A percentile compares a stretch with the other conserved stretches of the same genome.
These are phyloP conservation scores for Dendrocalamus latiflorus DNA, from an alignment of 202 grass and related monocot species.

Conservation along the genomic window DNA sequence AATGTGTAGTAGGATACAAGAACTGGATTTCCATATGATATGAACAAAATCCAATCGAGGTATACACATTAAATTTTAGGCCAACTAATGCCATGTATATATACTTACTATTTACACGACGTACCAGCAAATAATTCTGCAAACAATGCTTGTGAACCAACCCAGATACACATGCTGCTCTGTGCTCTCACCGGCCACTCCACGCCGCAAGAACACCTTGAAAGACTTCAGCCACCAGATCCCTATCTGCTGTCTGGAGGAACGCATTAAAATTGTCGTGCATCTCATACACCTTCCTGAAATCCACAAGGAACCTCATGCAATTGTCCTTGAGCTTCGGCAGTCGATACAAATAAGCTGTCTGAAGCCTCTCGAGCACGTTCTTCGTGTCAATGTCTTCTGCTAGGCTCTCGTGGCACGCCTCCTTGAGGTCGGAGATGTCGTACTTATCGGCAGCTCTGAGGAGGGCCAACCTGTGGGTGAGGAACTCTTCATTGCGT, in stretches of 20 bases:
- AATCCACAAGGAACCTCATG: conserved; percentile 75
- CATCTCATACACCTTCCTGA: conserved; percentile 92
- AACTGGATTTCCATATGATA: conserved; percentile 33
- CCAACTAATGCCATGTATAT: conserved; percentile 6
- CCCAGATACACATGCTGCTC: background rate
- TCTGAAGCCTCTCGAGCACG: conserved; percentile 75
- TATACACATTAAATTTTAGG: conserved; percentile 15
- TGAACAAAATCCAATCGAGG: conserved; percentile 35
- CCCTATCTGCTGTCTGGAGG: conserved; percentile 63
- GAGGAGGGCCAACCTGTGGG: conserved; percentile 70
- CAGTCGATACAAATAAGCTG: conserved; percentile 47
- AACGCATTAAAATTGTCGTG: conserved; percentile 62
- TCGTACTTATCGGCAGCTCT: conserved; percentile 89
- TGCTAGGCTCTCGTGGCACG: conserved; percentile 69
- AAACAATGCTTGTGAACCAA: conserved; percentile 15
- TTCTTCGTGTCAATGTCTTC: conserved; percentile 74
- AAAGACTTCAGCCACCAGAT: conserved; percentile 81
- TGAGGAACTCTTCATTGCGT: conserved; percentile 57
- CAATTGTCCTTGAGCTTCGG: conserved; percentile 66
- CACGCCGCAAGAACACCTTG: conserved; percentile 70
- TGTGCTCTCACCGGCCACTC: conserved; percentile 61
- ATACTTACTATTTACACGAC: conserved; percentile 38
- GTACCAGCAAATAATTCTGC: conserved; percentile 17
- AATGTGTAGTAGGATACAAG: background rate
- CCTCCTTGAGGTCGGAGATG: conserved; percentile 71